These are phyloP conservation scores for Vanderwaltozyma polyspora DNA, from an alignment of 805 yeast genomes.

Conservation along the genomic window DNA sequence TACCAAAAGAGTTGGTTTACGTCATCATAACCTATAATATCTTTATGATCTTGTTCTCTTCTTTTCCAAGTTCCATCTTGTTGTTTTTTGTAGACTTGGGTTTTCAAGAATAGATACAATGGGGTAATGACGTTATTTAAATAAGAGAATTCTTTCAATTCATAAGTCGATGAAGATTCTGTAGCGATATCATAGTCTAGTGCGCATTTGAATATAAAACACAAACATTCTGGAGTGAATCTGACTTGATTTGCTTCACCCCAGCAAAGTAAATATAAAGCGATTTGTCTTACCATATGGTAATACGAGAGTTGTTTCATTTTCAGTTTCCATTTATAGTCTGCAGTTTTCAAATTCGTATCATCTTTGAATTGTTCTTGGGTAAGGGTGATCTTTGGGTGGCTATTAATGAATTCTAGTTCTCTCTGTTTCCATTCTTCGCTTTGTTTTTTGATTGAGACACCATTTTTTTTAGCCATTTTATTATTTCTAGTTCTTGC, in stretches of 20 bases:
- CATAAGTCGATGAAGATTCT: slow-evolving; percentile 12
- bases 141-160: slow-evolving; percentile 36
- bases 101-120: slow-evolving; percentile 51
- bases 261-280: slow-evolving; percentile 69
- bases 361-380: slow-evolving; percentile 50
- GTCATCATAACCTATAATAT: slow-evolving; percentile 78
- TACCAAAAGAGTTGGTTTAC: slow-evolving; percentile 85
- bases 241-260: slow-evolving; percentile 82
- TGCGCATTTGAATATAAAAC: slow-evolving; percentile 77
- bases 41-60: slow-evolving; percentile 61
- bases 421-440: slow-evolving; percentile 36
- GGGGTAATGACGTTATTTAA: slow-evolving; percentile 69
- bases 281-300: slow-evolving; percentile 58
- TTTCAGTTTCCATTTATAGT: slow-evolving; percentile 62
- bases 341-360: slow-evolving; percentile 65
- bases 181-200: slow-evolving; percentile 42
- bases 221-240: slow-evolving; percentile 81
- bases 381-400: slow-evolving; percentile 47
- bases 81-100: slow-evolving; percentile 46
- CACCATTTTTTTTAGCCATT: slow-evolving; percentile 32
- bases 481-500: slow-evolving; percentile 33
- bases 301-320: slow-evolving; percentile 44
- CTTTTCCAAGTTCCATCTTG: slow-evolving; percentile 45
- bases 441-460: slow-evolving; percentile 26
- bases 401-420: slow-evolving; percentile 36